These are phyloP conservation scores for Lithohypha guttulata DNA, from an alignment of 2,329 filamentous ascomycete genomes.

Conservation along the genomic window DNA sequence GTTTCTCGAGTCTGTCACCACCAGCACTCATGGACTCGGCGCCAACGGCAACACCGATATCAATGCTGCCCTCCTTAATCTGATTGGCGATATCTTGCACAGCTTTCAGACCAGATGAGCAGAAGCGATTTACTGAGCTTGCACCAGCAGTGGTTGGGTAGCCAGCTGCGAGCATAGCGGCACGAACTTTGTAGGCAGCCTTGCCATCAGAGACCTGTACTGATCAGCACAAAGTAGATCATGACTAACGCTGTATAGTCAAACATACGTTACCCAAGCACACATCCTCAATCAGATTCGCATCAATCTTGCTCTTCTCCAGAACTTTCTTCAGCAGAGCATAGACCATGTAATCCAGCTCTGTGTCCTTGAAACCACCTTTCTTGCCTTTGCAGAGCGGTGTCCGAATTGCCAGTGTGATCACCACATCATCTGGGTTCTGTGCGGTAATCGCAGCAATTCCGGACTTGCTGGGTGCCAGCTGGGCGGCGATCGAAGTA, in stretches of 20 bases:
- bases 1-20: conserved; percentile 57
- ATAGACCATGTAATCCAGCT: conserved; percentile 75
- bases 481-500: conserved; percentile 75
- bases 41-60: conserved; percentile 76
- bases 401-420: conserved; percentile 82
- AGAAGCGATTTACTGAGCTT: conserved; percentile 86
- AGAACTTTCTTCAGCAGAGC: conserved; percentile 68
- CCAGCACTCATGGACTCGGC: conserved; percentile 77
- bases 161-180: conserved; percentile 78
- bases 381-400: conserved; percentile 80
- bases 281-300: conserved; percentile 75
- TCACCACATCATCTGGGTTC: conserved; percentile 92
- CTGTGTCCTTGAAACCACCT: conserved; percentile 91
- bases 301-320: conserved; percentile 65
- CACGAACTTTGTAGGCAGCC: conserved; percentile 82
- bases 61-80: conserved; percentile 69
- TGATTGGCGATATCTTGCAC: conserved; percentile 89
- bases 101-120: conserved; percentile 89
- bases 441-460: conserved; percentile 72
- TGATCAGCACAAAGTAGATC: too few species aligned
- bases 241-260: too few species aligned
- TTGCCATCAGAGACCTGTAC: conserved; percentile 66
- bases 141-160: conserved; percentile 83
- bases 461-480: conserved; percentile 61
- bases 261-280: conserved; percentile 73